Evolutionary conservation across 106 monocot genomes (phyloP), one percentile per base, ranked within the genome.

Genomic region (Apostasia ramifera): DNA sequence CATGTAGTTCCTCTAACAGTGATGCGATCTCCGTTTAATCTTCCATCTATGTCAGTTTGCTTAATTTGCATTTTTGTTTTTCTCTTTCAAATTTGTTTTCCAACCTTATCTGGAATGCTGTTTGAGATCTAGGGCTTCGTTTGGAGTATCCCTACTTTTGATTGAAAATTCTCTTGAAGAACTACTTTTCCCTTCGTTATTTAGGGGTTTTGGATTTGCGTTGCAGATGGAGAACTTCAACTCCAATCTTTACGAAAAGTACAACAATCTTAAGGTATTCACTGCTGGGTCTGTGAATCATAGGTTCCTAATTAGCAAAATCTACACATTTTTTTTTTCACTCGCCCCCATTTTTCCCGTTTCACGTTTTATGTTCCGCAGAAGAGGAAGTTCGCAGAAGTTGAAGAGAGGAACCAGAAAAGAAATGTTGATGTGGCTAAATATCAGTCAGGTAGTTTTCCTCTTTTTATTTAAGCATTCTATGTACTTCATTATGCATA

Each of bases 191-290:
- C 4, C 51, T 51, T 26, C 2, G 14, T 66, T 2, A 6, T 49
- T 51, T 66, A 47, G 50, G 44, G 40, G 38, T 52, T 42, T 51
- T 44, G 37, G 6, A 26, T 52, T 5, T 1, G 10, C 3, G 69
- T 39, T 11, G 52, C 52, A 59, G 26, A 83, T 83, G 83, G 83
- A 83, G 74, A 57, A 42, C 57, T 56, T 78, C 67, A 79, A 71
- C 53, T 46, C 74, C 44, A 71, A 75, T 53, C 42, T 83, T 2
- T 79, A 71, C 51, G 62, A 75, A 46, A 83, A 83, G 15, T 83
- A 83, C 71, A 59, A 56, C 55, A 75, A 79, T 46, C 71, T 83
- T 40, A 83, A 83, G 83, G 83, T 83, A 55, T 12, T 60, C 11
- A 52, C 2, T 57, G 6, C 1, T 38, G 5, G 1, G 2, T 14